phyloP scores from a whole-genome alignment of 1,284 basidiomycete species.

The Inonotus obliquus region DNA sequence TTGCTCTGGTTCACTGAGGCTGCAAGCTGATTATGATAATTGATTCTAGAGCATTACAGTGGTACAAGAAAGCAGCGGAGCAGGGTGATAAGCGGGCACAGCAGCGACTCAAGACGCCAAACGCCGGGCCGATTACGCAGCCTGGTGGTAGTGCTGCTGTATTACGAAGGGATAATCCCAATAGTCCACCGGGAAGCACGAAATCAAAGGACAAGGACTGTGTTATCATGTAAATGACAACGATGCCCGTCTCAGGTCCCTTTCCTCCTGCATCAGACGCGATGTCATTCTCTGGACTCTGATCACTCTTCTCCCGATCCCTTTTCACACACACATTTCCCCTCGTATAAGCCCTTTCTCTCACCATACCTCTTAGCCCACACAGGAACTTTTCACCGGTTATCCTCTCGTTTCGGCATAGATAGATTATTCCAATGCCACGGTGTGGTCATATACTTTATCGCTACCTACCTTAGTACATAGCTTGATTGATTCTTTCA shows the following conservation, averaged over 20 bases:
- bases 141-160: slow-evolving; percentile 21
- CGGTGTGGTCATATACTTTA: neutral
- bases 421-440: neutral
- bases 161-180: slow-evolving; percentile 25
- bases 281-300: neutral
- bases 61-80: slow-evolving; percentile 91
- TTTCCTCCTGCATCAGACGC: neutral
- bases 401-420: neutral
- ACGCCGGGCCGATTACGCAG: slow-evolving; percentile 38
- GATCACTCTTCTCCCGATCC: neutral
- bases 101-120: slow-evolving; percentile 75
- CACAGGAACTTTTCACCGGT: neutral
- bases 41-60: slow-evolving; percentile 58
- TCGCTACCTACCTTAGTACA: neutral
- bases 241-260: neutral
- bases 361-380: neutral
- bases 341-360: neutral
- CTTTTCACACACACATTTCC: neutral
- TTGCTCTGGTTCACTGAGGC: neutral
- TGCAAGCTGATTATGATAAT: neutral
- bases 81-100: slow-evolving; percentile 91
- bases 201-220: slow-evolving; percentile 70
- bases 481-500: neutral
- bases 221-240: slow-evolving; percentile 65
- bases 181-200: slow-evolving; percentile 44